phyloP scores from a whole-genome alignment of 805 yeast genomes.

The Metschnikowia peoriensis region DNA sequence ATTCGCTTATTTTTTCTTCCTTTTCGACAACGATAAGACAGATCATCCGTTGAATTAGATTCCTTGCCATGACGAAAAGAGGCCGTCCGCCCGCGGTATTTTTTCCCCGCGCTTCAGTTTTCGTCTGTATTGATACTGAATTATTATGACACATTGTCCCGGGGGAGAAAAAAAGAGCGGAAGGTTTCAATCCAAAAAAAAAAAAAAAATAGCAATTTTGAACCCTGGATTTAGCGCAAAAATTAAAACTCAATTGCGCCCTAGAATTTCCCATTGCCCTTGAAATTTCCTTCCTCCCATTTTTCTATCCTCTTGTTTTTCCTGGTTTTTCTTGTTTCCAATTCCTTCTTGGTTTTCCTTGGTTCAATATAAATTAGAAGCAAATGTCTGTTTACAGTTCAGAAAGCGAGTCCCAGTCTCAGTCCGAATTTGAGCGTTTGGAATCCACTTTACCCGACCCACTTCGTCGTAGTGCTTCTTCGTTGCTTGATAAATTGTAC shows the following conservation, averaged over 20 bases:
- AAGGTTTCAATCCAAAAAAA: not conserved
- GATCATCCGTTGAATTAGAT: too few species aligned
- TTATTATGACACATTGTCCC: not conserved
- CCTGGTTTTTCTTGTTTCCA: not conserved
- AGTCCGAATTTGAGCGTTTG: constrained; percentile 38
- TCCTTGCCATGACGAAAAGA: too few species aligned
- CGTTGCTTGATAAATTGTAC: constrained; percentile 34
- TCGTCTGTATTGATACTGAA: not conserved
- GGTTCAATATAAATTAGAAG: not conserved
- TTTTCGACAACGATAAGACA: too few species aligned
- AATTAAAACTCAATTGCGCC: not conserved
- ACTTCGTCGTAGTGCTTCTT: constrained; percentile 37
- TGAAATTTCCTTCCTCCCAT: too few species aligned
- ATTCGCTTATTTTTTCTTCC: too few species aligned
- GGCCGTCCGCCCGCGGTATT: too few species aligned
- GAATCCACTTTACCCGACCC: constrained; percentile 42
- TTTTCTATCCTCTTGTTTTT: too few species aligned
- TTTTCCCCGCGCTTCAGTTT: not conserved
- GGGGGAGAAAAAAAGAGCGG: not conserved
- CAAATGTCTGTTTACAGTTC: constrained; percentile 9
- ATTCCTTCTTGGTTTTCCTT: not conserved
- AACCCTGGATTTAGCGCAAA: not conserved
- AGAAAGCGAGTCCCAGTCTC: constrained; percentile 25
- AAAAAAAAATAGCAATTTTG: not conserved
- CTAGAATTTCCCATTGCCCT: not conserved